Conservation (phyloP, 306 rosid species). For the Lotus japonicus region DNA sequence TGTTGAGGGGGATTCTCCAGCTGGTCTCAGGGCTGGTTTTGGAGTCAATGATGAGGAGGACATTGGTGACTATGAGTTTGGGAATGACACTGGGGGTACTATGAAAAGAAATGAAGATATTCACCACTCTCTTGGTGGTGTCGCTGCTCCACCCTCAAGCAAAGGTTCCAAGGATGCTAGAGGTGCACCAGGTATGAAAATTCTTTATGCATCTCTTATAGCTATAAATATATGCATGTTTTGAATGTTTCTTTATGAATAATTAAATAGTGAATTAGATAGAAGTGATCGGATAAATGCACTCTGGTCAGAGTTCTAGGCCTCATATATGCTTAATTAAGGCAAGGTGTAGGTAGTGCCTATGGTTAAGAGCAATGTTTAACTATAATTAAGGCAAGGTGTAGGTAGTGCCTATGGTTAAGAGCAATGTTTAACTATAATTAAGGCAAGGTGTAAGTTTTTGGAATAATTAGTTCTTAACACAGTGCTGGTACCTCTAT, state of each 20-base stretch:
- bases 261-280: not conserved
- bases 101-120: not conserved
- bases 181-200: slow-evolving; percentile 13
- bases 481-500: no score
- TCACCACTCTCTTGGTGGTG: not conserved
- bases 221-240: not conserved
- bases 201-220: not conserved
- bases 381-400: no score
- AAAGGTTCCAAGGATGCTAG: not conserved
- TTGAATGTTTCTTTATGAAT: not conserved
- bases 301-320: not conserved
- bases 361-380: no score
- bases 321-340: not conserved
- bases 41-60: not conserved
- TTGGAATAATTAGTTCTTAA: no score
- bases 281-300: not conserved
- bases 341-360: not conserved
- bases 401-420: not conserved
- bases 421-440: not conserved
- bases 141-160: not conserved
- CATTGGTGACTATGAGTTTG: not conserved
- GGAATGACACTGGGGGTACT: not conserved
- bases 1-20: not conserved
- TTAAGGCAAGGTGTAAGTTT: no score
- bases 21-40: not conserved